Base-by-base conservation (phyloP, 176 grass and related monocot species). In the Luzula sylvatica region DNA sequence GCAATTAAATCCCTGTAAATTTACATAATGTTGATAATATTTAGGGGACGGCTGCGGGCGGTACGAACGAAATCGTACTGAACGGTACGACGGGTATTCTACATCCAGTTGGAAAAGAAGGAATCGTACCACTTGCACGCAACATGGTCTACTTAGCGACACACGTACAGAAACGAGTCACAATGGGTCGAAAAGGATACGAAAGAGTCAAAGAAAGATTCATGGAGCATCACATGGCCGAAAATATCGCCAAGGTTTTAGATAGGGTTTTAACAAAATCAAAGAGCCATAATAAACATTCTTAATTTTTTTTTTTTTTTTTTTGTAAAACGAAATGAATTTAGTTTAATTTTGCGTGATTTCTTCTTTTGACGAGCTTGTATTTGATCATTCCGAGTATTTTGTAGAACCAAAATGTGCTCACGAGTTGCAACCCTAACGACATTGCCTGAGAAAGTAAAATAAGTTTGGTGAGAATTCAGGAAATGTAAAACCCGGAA, bases 151-250 rank as follows among this genome's bases (percentile, higher is more conserved):
- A 83, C 32, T 76, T 90, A 20, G 92, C 85, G 0, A 87, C 58
- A 41, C 81, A 77, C 28, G 72, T 68, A 2, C 77, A 90, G 54
- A 55, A 60, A 22, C 79, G 85, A 69, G 55, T 75, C 68, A 61
- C 77, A 48, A 82, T 87, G 68, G 85, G 92, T 26, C 65, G 69
- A 55, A 90, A 77, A 44, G 78, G 92, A 15, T 90, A 86, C 11
- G 74, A 68, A 45, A 75, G 85, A 52, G 78, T 90, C 18, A 89
- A 76, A 46, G 81, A 87, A 23, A 72, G 19, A 60, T 98, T 98
- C 71, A 80, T 86, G 85, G 92, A 90, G n/a, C 78, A 87, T 50
- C 85, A 98, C 57, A 98, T 98, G 92, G 68, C 81, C 0, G 68
- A 69, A 20, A 71, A 84, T 58, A 87, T 98, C 5, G 92, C 92